These are phyloP conservation scores for Russula ochroleuca DNA, from an alignment of 768 basidiomycete genomes.

Conservation along the genomic window DNA sequence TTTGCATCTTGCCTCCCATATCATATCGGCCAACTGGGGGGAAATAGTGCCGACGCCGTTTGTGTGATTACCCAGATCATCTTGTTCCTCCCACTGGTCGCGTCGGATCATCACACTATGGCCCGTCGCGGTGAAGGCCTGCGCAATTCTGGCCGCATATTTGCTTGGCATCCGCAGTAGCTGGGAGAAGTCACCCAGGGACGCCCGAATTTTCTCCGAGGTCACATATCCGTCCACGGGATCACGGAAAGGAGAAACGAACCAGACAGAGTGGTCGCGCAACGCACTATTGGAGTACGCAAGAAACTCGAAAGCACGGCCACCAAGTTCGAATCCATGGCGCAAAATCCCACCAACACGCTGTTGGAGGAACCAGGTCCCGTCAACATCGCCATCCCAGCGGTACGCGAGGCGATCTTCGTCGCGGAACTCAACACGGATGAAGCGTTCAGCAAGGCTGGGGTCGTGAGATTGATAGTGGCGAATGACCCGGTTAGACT, in stretches of 20 bases:
- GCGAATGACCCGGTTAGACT: constrained; percentile 78
- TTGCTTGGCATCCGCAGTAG: constrained; percentile 54
- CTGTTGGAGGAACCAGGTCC: constrained; percentile 44
- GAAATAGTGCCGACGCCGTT: constrained; percentile 67
- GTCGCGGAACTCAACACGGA: constrained; percentile 80
- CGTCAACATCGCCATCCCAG: constrained; percentile 65
- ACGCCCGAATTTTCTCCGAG: constrained; percentile 53
- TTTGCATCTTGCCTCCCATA: constrained; percentile 53
- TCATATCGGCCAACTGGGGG: constrained; percentile 47
- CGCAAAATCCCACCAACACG: constrained; percentile 40
- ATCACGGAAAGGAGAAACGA: constrained; percentile 58
- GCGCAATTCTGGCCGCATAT: constrained; percentile 78
- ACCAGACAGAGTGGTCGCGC: constrained; percentile 79
- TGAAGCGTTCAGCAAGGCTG: constrained; percentile 59
- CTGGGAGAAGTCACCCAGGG: constrained; percentile 63
- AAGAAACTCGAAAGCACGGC: constrained; percentile 70
- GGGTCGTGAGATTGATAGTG: constrained; percentile 39
- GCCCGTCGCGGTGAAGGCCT: constrained; percentile 79
- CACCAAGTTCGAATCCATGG: constrained; percentile 63
- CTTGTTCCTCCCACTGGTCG: constrained; percentile 58
- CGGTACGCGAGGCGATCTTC: constrained; percentile 72
- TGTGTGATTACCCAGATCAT: constrained; percentile 52
- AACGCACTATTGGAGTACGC: constrained; percentile 78
- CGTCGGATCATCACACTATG: constrained; percentile 55
- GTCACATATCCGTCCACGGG: constrained; percentile 43